phyloP scores from a whole-genome alignment of 139 green algal species.

The Tetraselmis striata region DNA sequence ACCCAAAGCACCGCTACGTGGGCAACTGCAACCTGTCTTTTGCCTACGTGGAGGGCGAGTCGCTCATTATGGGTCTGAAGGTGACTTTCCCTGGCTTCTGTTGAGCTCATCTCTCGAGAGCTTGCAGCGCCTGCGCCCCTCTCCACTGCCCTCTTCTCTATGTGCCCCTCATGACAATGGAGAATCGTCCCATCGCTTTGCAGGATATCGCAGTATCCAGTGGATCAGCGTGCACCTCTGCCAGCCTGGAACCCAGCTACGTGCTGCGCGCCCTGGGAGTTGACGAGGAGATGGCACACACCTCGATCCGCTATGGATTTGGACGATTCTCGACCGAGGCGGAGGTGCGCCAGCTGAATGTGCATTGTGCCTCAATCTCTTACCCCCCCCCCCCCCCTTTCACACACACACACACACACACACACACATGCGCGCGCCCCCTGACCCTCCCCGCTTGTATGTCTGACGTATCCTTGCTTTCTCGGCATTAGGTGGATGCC shows the following conservation, averaged over 20 bases:
- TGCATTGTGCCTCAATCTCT: no score
- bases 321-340: background rate
- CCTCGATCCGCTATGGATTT: slow-evolving; percentile 46
- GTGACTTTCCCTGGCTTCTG: slow-evolving; percentile 29
- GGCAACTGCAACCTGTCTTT: slow-evolving; percentile 96
- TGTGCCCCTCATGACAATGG: background rate
- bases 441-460: no score
- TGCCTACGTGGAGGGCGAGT: slow-evolving; percentile 95
- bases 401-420: no score
- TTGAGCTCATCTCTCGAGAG: background rate
- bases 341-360: no score
- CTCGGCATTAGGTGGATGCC: slow-evolving; percentile 77
- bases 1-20: slow-evolving; percentile 57
- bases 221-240: slow-evolving; percentile 89
- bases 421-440: no score
- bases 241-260: slow-evolving; percentile 92
- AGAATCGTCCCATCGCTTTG: background rate
- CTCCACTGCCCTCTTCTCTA: background rate
- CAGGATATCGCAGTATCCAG: slow-evolving; percentile 82
- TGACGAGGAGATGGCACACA: slow-evolving; percentile 98
- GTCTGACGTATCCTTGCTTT: no score
- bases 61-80: slow-evolving; percentile 97
- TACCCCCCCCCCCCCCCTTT: no score
- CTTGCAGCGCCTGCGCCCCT: background rate
- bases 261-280: slow-evolving; percentile 94